These are phyloP conservation scores for Xylariaceae sp. DNA, from an alignment of 2,329 filamentous ascomycete genomes.

Conservation along the genomic window DNA sequence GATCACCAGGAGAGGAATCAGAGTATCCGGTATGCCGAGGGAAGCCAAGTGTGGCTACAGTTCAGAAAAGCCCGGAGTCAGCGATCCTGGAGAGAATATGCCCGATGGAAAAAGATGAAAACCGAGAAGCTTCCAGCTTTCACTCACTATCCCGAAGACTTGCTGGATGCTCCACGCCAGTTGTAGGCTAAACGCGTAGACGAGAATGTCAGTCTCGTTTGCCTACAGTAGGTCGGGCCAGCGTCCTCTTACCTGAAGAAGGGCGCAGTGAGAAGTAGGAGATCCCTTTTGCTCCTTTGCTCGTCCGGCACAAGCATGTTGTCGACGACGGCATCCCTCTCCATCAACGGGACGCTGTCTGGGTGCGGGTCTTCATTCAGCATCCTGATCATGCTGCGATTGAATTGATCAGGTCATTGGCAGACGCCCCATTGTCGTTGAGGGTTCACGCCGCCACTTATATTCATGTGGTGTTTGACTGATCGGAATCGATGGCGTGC, in stretches of 20 bases:
- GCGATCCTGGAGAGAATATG: neutral
- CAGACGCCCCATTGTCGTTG: neutral
- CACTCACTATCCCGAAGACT: constrained; percentile 4
- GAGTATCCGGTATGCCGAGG: neutral
- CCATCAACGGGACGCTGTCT: neutral
- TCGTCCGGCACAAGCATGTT: neutral
- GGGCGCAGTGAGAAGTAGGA: neutral
- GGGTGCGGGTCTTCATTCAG: neutral
- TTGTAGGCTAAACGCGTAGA: neutral
- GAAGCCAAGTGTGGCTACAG: neutral
- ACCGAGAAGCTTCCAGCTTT: neutral
- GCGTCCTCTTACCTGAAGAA: constrained; percentile 2
- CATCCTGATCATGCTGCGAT: neutral
- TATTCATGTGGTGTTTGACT: neutral
- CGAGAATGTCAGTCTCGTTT: neutral
- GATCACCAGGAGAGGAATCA: constrained; percentile 1
- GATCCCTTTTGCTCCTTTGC: constrained; percentile 1
- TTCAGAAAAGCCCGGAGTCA: neutral
- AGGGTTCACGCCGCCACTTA: neutral
- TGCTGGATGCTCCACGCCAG: constrained; percentile 4
- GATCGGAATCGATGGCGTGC: neutral
- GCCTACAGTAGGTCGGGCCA: neutral
- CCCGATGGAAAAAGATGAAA: neutral
- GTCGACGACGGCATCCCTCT: neutral
- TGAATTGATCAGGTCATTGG: neutral